Evolutionary conservation across 1,284 basidiomycete species (phyloP).

Genomic region (Pyrrhoderma noxium): DNA sequence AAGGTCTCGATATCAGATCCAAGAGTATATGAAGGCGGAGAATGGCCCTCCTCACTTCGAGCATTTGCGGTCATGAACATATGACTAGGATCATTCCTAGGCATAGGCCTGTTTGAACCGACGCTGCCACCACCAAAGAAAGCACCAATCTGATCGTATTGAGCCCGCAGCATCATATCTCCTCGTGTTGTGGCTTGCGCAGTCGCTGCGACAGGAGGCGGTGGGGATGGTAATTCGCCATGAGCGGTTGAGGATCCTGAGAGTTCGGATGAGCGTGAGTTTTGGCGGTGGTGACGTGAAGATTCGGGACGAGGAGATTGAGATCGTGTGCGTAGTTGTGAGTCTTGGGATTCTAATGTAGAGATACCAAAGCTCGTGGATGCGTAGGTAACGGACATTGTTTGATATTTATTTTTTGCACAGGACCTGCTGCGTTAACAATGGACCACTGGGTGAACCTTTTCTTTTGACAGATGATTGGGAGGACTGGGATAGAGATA

Average conservation of each 20-base stretch:
- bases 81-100: not conserved
- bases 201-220: not conserved
- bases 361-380: conserved; percentile 13
- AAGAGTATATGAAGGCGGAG: conserved; percentile 8
- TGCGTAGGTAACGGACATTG: conserved; percentile 14
- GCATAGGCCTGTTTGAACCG: not conserved
- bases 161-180: conserved; percentile 5
- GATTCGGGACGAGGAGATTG: not conserved
- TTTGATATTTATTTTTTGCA: too few species aligned
- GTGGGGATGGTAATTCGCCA: not conserved
- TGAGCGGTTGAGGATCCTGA: not conserved
- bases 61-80: not conserved
- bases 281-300: conserved; percentile 5
- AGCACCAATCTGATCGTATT: conserved; percentile 14
- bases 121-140: conserved; percentile 11
- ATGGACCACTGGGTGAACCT: too few species aligned
- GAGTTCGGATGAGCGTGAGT: conserved; percentile 1
- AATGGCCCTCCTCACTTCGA: not conserved
- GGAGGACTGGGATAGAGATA: too few species aligned
- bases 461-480: too few species aligned
- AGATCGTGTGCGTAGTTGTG: not conserved
- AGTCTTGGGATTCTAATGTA: not conserved
- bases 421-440: too few species aligned
- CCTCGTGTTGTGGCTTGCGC: not conserved
- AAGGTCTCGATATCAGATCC: conserved; percentile 12